Evolutionary conservation across 163 green algal genomes (phyloP).

Genomic region (Botryococcus braunii): DNA sequence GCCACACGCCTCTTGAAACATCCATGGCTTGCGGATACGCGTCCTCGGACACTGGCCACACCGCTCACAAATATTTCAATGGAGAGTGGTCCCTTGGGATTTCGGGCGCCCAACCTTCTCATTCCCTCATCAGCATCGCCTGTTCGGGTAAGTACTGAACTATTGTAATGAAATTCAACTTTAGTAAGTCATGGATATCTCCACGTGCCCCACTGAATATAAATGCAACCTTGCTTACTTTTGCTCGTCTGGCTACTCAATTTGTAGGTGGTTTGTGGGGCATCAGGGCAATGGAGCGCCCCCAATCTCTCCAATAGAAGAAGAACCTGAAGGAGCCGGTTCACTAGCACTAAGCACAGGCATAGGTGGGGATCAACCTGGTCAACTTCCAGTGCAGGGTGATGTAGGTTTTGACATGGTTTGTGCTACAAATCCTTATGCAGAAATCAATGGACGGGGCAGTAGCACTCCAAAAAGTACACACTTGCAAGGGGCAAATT

Average conservation of each 20-base stretch:
- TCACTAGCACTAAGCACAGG: no score
- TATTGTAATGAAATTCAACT: background rate
- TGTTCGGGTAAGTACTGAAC: background rate
- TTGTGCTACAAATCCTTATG: no score
- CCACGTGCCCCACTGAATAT: background rate
- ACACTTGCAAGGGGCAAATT: no score
- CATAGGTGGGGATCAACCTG: no score
- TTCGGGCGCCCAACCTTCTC: background rate
- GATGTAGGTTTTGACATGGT: no score
- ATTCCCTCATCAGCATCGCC: background rate
- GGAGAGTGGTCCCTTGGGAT: background rate
- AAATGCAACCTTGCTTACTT: background rate
- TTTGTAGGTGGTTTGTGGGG: no score
- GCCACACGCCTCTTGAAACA: constrained; percentile 72
- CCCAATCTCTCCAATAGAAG: no score
- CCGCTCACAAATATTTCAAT: constrained; percentile 6
- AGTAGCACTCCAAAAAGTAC: no score
- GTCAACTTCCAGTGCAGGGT: no score
- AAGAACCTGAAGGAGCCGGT: no score
- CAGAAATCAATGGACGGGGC: no score
- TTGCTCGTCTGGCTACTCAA: background rate
- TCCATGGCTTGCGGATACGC: constrained; percentile 48
- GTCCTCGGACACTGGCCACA: background rate
- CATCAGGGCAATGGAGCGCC: no score
- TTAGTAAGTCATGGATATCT: background rate